These are phyloP conservation scores for Themeda triandra DNA, from an alignment of 176 grass and related monocot species.

Conservation along the genomic window DNA sequence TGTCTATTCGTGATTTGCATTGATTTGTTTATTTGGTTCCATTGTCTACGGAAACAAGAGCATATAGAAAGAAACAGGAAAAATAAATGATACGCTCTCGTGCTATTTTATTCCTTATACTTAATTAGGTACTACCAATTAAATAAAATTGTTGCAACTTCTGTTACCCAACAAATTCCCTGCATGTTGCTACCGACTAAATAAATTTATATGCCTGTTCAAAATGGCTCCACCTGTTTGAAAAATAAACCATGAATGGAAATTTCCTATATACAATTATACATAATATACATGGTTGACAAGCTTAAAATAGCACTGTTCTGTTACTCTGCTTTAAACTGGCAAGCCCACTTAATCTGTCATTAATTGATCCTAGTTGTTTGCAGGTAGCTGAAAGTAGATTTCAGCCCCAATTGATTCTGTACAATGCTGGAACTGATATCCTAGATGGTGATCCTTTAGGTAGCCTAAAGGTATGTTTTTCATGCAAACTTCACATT, in stretches of 20 bases:
- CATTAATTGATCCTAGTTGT: neutral
- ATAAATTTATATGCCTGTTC: constrained; percentile 16
- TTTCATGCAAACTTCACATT: neutral
- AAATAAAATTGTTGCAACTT: neutral
- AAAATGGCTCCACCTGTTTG: neutral
- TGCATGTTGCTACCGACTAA: neutral
- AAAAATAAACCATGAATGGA: neutral
- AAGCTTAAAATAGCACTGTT: neutral
- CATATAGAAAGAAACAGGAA: neutral
- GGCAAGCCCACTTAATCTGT: neutral
- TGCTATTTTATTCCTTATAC: neutral
- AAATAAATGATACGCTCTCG: neutral
- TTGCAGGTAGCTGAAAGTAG: constrained; percentile 44
- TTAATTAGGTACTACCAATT: neutral
- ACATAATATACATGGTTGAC: neutral
- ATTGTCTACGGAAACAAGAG: neutral
- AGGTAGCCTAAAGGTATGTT: constrained; percentile 51
- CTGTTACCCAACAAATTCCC: neutral
- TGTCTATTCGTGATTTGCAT: neutral
- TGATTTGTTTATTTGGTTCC: constrained; percentile 1
- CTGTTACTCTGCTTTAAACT: neutral
- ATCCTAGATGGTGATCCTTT: constrained; percentile 72
- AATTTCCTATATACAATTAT: neutral
- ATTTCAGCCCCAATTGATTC: constrained; percentile 60
- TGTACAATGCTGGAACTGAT: constrained; percentile 71